Evolutionary conservation across 176 grass and related monocot species (phyloP).

Genomic region (Cenchrus americanus): DNA sequence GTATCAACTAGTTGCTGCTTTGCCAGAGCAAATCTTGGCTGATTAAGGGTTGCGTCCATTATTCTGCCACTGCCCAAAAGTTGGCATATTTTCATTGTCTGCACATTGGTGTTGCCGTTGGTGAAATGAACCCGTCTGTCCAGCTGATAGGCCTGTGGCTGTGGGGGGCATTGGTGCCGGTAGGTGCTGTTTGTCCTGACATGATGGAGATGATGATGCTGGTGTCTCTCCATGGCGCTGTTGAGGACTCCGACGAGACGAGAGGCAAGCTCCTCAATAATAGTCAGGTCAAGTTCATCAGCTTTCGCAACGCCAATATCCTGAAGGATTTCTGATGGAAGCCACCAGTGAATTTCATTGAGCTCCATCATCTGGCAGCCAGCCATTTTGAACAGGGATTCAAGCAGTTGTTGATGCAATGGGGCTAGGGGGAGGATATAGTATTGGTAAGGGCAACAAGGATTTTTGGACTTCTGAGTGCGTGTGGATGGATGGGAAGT

Average conservation of each 20-base stretch:
- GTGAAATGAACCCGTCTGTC: neutral
- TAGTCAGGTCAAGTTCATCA: neutral
- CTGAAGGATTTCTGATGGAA: neutral
- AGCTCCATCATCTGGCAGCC: neutral
- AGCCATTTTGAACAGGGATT: conserved; percentile 8
- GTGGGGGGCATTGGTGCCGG: neutral
- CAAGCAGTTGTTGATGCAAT: neutral
- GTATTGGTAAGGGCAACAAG: neutral
- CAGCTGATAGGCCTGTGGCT: neutral
- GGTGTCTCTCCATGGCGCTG: neutral
- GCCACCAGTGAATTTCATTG: neutral
- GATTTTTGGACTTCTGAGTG: neutral
- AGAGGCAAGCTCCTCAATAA: neutral
- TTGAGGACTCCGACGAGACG: neutral
- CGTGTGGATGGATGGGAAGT: neutral
- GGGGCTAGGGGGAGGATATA: neutral
- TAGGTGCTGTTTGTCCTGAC: neutral
- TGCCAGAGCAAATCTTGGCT: neutral
- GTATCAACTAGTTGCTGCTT: neutral
- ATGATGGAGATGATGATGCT: neutral
- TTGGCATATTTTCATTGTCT: neutral
- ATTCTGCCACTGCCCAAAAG: neutral
- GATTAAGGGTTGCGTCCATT: neutral
- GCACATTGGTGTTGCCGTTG: neutral
- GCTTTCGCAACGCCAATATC: neutral